Percentiles rank a stretch among this genome's conserved stretches.
phyloP scores from a whole-genome alignment of 192 early-diverging fungal species.

The Podila minutissima region DNA sequence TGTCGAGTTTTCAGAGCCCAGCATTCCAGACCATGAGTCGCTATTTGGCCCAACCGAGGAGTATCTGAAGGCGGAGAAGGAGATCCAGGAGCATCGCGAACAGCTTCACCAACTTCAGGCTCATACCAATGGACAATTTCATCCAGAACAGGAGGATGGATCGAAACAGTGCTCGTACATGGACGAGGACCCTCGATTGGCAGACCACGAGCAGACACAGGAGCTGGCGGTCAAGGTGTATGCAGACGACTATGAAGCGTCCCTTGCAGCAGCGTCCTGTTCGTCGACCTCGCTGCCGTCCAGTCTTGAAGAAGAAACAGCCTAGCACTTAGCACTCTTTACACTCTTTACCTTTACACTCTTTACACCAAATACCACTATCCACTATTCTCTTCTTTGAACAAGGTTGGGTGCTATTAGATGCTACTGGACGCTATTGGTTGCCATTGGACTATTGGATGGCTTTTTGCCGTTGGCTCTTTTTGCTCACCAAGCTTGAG shows the following conservation, averaged over 20 bases:
- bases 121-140: not conserved
- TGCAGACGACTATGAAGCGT: slow-evolving; percentile 32
- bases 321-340: not conserved
- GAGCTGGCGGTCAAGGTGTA: slow-evolving; percentile 32
- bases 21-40: slow-evolving; percentile 35
- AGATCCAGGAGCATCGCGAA: slow-evolving; percentile 9
- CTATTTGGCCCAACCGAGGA: slow-evolving; percentile 36
- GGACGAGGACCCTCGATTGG: slow-evolving; percentile 21
- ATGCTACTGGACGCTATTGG: no score
- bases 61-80: slow-evolving; percentile 34
- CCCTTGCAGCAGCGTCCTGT: slow-evolving; percentile 27
- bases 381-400: no score
- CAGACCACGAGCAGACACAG: slow-evolving; percentile 22
- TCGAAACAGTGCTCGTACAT: slow-evolving; percentile 10
- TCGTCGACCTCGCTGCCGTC: slow-evolving; percentile 20
- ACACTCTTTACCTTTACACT: no score
- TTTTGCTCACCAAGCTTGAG: not conserved
- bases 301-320: slow-evolving; percentile 16
- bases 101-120: not conserved
- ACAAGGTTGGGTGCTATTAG: no score
- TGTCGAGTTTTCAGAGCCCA: slow-evolving; percentile 5
- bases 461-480: not conserved
- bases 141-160: not conserved
- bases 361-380: no score
- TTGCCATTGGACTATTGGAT: no score